Percentiles rank a stretch among this genome's conserved stretches.
phyloP scores from a whole-genome alignment of 2,329 filamentous ascomycete species.

The Botrytis tulipae region DNA sequence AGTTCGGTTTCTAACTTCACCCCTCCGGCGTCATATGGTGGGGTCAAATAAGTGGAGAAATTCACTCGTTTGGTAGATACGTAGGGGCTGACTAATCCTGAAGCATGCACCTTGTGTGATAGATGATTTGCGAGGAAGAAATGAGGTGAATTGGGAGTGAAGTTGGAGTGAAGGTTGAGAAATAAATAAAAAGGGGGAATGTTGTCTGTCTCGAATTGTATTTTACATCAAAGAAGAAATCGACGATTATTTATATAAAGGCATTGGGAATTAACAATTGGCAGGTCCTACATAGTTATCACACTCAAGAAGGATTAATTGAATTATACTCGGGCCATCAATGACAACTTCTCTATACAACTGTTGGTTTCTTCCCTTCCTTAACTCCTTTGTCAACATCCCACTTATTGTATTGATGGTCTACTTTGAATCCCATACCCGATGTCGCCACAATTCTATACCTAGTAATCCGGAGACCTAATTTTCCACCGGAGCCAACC shows the following conservation, averaged over 20 bases:
- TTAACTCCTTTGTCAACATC: neutral
- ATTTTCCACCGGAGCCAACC: neutral
- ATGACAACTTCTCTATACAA: neutral
- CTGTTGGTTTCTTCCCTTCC: neutral
- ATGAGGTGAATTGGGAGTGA: neutral
- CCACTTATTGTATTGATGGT: constrained; percentile 1
- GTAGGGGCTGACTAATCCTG: neutral
- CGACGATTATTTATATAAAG: neutral
- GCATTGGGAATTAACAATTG: no score
- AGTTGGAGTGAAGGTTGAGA: constrained; percentile 1
- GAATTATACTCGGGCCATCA: constrained; percentile 6
- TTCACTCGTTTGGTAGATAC: neutral
- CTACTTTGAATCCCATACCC: constrained; percentile 1
- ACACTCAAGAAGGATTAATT: neutral
- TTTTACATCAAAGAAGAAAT: neutral
- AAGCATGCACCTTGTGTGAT: neutral
- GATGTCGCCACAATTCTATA: constrained; percentile 1
- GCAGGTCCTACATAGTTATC: neutral
- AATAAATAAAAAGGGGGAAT: neutral
- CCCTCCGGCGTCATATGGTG: constrained; percentile 18
- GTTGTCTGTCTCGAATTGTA: neutral
- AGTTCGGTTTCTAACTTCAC: constrained; percentile 1
- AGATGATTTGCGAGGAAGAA: neutral
- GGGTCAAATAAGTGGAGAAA: constrained; percentile 9
- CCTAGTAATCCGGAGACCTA: neutral